A percentile compares a stretch with the other conserved stretches of the same genome.
These are phyloP conservation scores for Cymbidium sinense DNA, from an alignment of 106 monocot species.

Conservation along the genomic window DNA sequence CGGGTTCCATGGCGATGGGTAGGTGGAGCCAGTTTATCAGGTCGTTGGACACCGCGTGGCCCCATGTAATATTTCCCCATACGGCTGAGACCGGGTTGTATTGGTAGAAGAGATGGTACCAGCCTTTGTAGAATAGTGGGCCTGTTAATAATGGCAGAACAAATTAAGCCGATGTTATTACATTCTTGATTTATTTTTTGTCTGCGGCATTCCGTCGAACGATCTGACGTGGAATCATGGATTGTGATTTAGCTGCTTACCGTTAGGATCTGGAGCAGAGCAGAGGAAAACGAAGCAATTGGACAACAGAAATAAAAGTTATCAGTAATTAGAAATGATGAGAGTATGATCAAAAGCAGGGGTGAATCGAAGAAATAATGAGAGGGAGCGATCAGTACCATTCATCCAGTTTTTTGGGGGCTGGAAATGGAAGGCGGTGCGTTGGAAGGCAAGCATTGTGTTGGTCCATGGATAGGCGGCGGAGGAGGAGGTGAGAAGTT, in stretches of 20 bases:
- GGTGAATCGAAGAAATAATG: background rate
- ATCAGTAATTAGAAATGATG: background rate
- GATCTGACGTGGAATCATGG: background rate
- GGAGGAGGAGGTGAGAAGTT: background rate
- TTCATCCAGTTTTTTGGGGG: constrained; percentile 63
- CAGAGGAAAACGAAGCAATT: background rate
- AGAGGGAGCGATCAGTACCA: constrained; percentile 15
- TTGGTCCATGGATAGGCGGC: constrained; percentile 40
- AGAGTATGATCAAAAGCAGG: background rate
- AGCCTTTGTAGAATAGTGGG: constrained; percentile 57
- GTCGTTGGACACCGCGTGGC: constrained; percentile 54
- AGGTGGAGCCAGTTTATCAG: constrained; percentile 59
- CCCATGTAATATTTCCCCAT: constrained; percentile 81
- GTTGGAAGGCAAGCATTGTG: constrained; percentile 55
- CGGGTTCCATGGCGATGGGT: constrained; percentile 45
- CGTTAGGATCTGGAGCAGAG: constrained; percentile 26
- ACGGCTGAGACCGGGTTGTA: constrained; percentile 46
- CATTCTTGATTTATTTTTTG: too few relatives aligned
- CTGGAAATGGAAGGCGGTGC: constrained; percentile 61
- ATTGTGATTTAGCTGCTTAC: constrained; percentile 5
- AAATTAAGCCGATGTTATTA: too few relatives aligned
- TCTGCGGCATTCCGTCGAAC: background rate
- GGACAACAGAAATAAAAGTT: background rate
- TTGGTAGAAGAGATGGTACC: constrained; percentile 86
- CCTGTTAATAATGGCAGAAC: constrained; percentile 10